A percentile compares a stretch with the other conserved stretches of the same genome.
Conservation (phyloP, 2,329 filamentous ascomycete species). For the Cladobotryum protrusum region DNA sequence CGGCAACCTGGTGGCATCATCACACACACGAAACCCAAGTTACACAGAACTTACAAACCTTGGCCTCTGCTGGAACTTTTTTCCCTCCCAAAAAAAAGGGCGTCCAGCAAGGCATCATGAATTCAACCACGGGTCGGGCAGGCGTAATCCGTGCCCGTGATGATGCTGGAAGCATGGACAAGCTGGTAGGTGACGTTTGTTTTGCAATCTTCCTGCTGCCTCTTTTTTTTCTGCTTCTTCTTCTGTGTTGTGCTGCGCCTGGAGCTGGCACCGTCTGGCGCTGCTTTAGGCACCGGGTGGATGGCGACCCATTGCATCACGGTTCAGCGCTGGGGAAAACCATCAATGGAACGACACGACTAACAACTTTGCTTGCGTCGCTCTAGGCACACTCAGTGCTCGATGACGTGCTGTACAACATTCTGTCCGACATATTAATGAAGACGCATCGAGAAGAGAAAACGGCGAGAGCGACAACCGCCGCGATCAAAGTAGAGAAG, state of each 20-base stretch:
- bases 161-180: conserved; percentile 48
- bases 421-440: conserved; percentile 68
- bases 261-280: background rate
- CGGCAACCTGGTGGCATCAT: conserved; percentile 22
- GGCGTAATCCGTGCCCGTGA: conserved; percentile 50
- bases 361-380: conserved; percentile 5
- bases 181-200: conserved; percentile 44
- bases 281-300: background rate
- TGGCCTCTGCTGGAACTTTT: conserved; percentile 1
- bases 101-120: conserved; percentile 26
- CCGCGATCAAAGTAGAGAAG: conserved; percentile 60
- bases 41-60: conserved; percentile 21
- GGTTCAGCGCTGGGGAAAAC: background rate
- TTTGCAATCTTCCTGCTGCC: conserved; percentile 1
- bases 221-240: background rate
- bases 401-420: conserved; percentile 69
- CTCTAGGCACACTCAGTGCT: conserved; percentile 57
- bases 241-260: background rate
- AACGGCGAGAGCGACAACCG: conserved; percentile 59
- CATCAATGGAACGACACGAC: conserved; percentile 6
- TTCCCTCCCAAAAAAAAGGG: conserved; percentile 14
- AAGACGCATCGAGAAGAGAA: conserved; percentile 75
- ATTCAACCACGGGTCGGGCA: conserved; percentile 46
- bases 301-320: conserved; percentile 4
- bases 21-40: conserved; percentile 24